Evolutionary conservation across 768 basidiomycete species (phyloP), one percentile per base, ranked within the genome.

Genomic region (Panus rudis): DNA sequence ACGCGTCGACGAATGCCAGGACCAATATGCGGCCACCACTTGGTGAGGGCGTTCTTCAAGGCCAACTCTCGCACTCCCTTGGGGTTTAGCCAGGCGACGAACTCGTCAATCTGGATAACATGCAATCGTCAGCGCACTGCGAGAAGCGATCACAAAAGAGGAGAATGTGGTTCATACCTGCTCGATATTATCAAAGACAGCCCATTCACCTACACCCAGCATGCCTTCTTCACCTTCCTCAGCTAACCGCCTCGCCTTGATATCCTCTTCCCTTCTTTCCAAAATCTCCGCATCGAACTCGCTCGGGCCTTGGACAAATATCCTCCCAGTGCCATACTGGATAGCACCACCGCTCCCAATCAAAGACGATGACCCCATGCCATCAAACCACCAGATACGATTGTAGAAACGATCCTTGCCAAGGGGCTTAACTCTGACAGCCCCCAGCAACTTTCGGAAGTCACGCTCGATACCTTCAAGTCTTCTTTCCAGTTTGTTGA

Each of bases 371-470:
- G 83, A 81, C 6, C 94, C 94, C 73, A 92, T 77, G 8, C 94
- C 94, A 63, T 99, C 94, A 59, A 97, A 90, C 94, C 94, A 99
- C 94, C 94, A 99, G 46, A 96, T 72, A 24, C 89, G 80, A 59
- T 96, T 94, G 57, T 88, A 86, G 64, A 97, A 99, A 41, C 96
- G 75, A 59, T 99, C 96, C 49, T 77, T 75, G 12, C 96, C 96
- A 39, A 98, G 56, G 2, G 93, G 91, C 55, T 91, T 86, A 17
- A 89, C 82, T 41, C 96, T 76, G 38, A 92, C 76, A 5, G 84
- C 79, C 43, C 90, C 88, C 31, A 91, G 70, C 38, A 90, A 73
- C 60, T 92, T 85, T 50, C 96, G 73, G 68, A 98, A 99, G 49
- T 98, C 94, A 34, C 90, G 83, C 59, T 97, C 93, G 49, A 94